phyloP scores from a whole-genome alignment of 257 asterid genomes.

The Rauvolfia tetraphylla region DNA sequence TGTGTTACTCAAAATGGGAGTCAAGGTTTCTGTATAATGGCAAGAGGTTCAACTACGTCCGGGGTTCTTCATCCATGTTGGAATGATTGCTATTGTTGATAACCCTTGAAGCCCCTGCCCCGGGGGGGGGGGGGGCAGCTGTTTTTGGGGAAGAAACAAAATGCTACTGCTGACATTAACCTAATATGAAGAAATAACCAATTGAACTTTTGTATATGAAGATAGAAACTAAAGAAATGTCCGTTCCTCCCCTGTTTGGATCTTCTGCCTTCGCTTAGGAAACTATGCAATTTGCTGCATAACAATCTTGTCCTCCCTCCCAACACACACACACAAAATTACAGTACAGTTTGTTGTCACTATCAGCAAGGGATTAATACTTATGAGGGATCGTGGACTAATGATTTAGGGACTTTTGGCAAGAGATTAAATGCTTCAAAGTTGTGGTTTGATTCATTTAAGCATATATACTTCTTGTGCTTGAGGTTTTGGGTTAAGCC shows the following conservation, averaged over 20 bases:
- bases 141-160: too few relatives aligned
- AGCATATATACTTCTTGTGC: background rate
- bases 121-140: too few relatives aligned
- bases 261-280: background rate
- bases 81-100: background rate
- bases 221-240: background rate
- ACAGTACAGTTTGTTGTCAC: too few relatives aligned
- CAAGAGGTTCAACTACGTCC: background rate
- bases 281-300: background rate
- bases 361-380: background rate
- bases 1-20: background rate
- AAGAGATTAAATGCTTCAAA: background rate
- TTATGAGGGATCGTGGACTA: background rate
- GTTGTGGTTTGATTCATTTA: background rate
- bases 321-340: too few relatives aligned
- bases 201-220: background rate
- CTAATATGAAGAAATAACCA: background rate
- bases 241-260: background rate
- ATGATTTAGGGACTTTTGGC: too few relatives aligned
- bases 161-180: background rate
- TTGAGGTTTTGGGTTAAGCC: background rate
- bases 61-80: background rate
- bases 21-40: background rate
- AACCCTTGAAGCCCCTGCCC: constrained; percentile 16
- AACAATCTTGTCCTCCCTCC: background rate